phyloP scores from a whole-genome alignment of 2,329 filamentous ascomycete species.

The Microsporum audouinii region DNA sequence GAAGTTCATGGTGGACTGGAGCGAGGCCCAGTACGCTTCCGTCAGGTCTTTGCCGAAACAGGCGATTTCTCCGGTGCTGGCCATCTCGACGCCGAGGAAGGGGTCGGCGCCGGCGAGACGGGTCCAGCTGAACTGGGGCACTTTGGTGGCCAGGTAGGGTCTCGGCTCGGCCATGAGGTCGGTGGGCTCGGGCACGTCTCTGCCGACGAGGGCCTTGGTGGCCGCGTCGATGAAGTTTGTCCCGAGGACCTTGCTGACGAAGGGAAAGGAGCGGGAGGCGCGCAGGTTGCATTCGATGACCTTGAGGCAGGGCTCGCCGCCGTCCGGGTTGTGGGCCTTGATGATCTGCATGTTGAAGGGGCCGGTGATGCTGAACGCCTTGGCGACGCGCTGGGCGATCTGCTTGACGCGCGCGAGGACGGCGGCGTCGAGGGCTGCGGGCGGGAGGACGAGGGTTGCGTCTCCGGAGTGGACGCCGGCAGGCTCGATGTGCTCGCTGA shows the following conservation, averaged over 20 bases:
- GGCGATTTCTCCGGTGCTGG: constrained; percentile 92
- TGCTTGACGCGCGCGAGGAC: constrained; percentile 84
- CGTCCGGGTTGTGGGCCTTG: constrained; percentile 68
- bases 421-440: constrained; percentile 61
- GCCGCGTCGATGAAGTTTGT: constrained; percentile 95
- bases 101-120: constrained; percentile 93
- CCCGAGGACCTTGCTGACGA: constrained; percentile 92
- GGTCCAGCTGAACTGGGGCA: constrained; percentile 98
- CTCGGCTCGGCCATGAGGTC: constrained; percentile 85
- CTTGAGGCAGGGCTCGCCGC: constrained; percentile 67
- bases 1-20: constrained; percentile 99
- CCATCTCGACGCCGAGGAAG: constrained; percentile 96
- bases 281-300: constrained; percentile 98
- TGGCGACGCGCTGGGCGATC: constrained; percentile 90
- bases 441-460: constrained; percentile 85
- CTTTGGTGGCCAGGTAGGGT: constrained; percentile 91
- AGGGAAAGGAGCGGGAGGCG: constrained; percentile 94
- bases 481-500: constrained; percentile 92
- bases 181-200: constrained; percentile 68
- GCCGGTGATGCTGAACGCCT: constrained; percentile 93
- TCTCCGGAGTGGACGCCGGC: constrained; percentile 98
- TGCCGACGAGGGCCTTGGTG: constrained; percentile 79
- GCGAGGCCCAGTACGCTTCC: constrained; percentile 93
- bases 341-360: constrained; percentile 99
- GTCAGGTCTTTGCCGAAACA: constrained; percentile 95